Percentiles rank a stretch among this genome's conserved stretches.
Conservation (phyloP, 2,329 filamentous ascomycete genomes). For the Fusarium mangiferae region DNA sequence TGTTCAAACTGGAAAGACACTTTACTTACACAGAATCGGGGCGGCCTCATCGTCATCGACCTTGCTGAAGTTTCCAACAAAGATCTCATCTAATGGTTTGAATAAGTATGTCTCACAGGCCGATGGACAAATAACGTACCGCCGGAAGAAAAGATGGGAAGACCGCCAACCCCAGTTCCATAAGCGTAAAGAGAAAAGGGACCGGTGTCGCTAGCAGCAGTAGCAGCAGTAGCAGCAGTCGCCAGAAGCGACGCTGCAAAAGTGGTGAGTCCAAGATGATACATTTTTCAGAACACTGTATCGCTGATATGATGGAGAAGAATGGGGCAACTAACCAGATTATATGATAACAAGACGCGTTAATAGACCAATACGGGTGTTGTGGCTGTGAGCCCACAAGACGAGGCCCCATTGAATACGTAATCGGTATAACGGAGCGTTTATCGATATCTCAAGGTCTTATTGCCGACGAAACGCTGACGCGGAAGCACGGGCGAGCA, state of each 20-base stretch:
- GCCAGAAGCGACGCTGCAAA: not conserved
- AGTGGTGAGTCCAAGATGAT: not conserved
- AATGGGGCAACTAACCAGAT: not conserved
- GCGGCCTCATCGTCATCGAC: not conserved
- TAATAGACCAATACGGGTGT: not conserved
- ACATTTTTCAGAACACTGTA: not conserved
- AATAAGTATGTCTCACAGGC: not conserved
- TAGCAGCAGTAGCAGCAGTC: not conserved
- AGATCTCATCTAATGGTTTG: not conserved
- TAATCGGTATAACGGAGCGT: not conserved
- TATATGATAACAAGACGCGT: not conserved
- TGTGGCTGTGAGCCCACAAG: not conserved
- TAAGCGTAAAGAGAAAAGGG: constrained; percentile 7
- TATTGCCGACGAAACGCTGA: not conserved
- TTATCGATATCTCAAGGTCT: not conserved
- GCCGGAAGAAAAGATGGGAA: not conserved
- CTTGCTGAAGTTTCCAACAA: constrained; percentile 4
- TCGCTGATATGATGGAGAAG: not conserved
- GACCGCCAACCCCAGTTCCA: not conserved
- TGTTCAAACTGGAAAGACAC: rapidly evolving
- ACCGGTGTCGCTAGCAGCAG: not conserved
- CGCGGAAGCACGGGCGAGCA: not conserved
- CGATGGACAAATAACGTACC: not conserved
- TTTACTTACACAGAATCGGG: not conserved
- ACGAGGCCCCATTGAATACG: not conserved